phyloP scores from a whole-genome alignment of 257 asterid genomes.

The Solanum sejunctum region DNA sequence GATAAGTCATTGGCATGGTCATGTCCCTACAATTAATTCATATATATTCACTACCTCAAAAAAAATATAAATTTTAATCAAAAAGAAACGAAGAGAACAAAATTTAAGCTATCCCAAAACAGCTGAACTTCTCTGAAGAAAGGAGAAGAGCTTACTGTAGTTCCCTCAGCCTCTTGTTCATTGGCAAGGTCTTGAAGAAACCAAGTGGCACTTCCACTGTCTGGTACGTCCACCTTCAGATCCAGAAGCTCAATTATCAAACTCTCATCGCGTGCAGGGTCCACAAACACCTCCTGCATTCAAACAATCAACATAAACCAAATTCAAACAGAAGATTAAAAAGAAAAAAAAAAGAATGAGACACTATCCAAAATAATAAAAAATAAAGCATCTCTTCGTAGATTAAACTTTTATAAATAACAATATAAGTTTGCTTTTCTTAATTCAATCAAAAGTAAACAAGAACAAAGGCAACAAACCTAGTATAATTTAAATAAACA shows the following conservation, averaged over 20 bases:
- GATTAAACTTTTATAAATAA: not conserved
- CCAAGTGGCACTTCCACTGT: constrained; percentile 83
- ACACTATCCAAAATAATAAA: not conserved
- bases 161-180: constrained; percentile 89
- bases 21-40: not conserved
- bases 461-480: constrained; percentile 5
- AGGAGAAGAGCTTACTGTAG: constrained; percentile 21
- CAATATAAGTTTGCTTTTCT: not conserved
- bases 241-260: constrained; percentile 81
- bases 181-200: constrained; percentile 86
- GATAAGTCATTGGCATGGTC: not conserved
- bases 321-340: not conserved
- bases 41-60: not conserved
- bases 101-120: not conserved
- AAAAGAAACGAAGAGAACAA: not conserved
- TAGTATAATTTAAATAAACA: constrained; percentile 25
- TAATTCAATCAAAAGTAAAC: not conserved
- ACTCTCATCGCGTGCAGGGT: constrained; percentile 81
- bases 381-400: not conserved
- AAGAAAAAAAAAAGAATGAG: not conserved
- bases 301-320: not conserved
- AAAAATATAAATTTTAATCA: not conserved
- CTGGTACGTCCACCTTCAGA: constrained; percentile 64
- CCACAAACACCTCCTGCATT: constrained; percentile 68
- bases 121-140: not conserved